phyloP scores from a whole-genome alignment of 2,329 filamentous ascomycete genomes.

The Aciculosporium take region DNA sequence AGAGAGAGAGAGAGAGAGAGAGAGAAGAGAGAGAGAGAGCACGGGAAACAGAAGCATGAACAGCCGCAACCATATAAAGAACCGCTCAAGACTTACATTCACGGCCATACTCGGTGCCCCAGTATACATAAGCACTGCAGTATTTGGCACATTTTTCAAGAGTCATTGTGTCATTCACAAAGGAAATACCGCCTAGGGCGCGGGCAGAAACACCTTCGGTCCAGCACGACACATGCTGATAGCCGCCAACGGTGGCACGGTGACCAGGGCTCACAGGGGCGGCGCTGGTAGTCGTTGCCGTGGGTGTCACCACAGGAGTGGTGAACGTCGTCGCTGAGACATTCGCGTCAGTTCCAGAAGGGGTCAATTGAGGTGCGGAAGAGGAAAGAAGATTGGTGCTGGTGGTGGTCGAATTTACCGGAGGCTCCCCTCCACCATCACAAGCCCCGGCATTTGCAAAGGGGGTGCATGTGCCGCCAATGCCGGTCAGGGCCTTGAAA shows the following conservation, averaged over 20 bases:
- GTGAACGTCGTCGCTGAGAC: slow-evolving; percentile 1
- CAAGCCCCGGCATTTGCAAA: slow-evolving; percentile 24
- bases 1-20: background rate
- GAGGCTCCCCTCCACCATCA: slow-evolving; percentile 9
- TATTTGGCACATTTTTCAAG: slow-evolving; percentile 31
- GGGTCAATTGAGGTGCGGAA: background rate
- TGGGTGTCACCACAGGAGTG: background rate
- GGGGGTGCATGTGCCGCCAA: slow-evolving; percentile 29
- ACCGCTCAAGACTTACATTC: slow-evolving; percentile 37
- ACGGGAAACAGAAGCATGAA: background rate
- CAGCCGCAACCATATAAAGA: no score
- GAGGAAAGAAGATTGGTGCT: slow-evolving; percentile 7
- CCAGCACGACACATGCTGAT: slow-evolving; percentile 32
- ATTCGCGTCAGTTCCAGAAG: background rate
- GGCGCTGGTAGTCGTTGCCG: slow-evolving; percentile 16
- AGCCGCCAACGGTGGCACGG: slow-evolving; percentile 27
- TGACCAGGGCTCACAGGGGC: slow-evolving; percentile 16
- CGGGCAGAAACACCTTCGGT: slow-evolving; percentile 30
- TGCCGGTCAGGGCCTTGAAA: slow-evolving; percentile 32
- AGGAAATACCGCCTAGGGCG: slow-evolving; percentile 26
- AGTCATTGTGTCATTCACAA: slow-evolving; percentile 34
- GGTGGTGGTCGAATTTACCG: slow-evolving; percentile 8
- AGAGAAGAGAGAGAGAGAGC: background rate
- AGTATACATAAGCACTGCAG: slow-evolving; percentile 33
- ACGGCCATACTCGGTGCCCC: slow-evolving; percentile 36